Evolutionary conservation across 345 rosid species (phyloP).

Genomic region (Stellera chamaejasme): DNA sequence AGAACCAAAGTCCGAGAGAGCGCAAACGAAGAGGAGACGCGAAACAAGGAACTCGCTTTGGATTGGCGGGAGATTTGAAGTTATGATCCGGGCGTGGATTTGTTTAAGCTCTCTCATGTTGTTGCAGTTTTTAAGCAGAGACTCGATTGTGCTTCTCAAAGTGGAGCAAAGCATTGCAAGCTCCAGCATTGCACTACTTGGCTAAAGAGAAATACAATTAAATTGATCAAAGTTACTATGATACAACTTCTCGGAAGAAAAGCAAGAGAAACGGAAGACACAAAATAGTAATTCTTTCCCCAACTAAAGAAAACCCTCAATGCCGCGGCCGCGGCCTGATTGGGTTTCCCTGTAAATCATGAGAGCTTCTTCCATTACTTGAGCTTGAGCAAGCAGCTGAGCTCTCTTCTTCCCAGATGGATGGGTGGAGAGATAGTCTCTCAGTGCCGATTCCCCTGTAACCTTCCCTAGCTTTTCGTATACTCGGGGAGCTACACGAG

Average conservation of each 20-base stretch:
- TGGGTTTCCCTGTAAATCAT: slow-evolving; percentile 48
- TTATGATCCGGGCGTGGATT: slow-evolving; percentile 36
- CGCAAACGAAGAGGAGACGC: slow-evolving; percentile 45
- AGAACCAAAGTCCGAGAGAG: slow-evolving; percentile 33
- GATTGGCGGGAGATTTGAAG: slow-evolving; percentile 15
- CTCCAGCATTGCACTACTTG: slow-evolving; percentile 7
- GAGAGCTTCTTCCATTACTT: slow-evolving; percentile 93
- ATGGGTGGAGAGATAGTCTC: slow-evolving; percentile 85
- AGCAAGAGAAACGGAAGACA: not conserved
- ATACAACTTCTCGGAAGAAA: too few species aligned
- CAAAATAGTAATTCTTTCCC: not conserved
- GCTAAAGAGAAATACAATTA: too few species aligned
- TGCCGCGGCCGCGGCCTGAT: slow-evolving; percentile 43
- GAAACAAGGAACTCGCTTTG: slow-evolving; percentile 21
- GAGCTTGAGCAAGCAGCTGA: slow-evolving; percentile 55
- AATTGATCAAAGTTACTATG: too few species aligned
- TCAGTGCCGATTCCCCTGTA: slow-evolving; percentile 32
- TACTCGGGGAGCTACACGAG: slow-evolving; percentile 74
- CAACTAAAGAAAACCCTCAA: slow-evolving; percentile 77
- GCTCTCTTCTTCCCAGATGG: slow-evolving; percentile 91
- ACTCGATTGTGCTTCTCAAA: slow-evolving; percentile 9
- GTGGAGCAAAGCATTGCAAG: not conserved
- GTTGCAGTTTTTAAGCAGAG: slow-evolving; percentile 28
- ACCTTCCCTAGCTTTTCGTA: slow-evolving; percentile 73
- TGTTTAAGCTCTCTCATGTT: slow-evolving; percentile 31